Evolutionary conservation across 1,284 basidiomycete species (phyloP).

Genomic region (Boletus holoroseus): DNA sequence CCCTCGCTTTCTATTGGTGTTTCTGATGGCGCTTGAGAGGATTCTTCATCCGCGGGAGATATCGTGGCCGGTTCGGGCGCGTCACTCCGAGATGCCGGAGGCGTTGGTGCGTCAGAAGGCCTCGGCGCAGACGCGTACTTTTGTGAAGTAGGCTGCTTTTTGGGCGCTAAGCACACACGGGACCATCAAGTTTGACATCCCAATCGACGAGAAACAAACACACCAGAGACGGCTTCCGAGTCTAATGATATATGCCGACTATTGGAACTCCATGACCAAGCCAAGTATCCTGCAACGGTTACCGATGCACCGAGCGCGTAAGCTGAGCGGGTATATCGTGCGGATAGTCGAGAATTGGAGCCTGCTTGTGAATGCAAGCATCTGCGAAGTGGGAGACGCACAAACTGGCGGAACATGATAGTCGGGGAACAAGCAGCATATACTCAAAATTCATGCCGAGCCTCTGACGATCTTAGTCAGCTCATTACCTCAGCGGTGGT

Average conservation of each 20-base stretch:
- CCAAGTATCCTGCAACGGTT: constrained; percentile 26
- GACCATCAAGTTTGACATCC: neutral
- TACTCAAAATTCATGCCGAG: constrained; percentile 24
- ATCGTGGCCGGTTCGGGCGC: constrained; percentile 2
- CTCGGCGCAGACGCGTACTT: constrained; percentile 2
- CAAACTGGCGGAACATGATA: constrained; percentile 37
- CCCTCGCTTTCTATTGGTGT: constrained; percentile 24
- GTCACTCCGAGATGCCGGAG: constrained; percentile 4
- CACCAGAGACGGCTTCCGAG: constrained; percentile 26
- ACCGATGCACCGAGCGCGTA: constrained; percentile 30
- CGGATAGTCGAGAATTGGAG: constrained; percentile 9
- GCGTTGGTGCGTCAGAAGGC: constrained; percentile 12
- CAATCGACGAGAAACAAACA: constrained; percentile 6
- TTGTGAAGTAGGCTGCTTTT: constrained; percentile 9
- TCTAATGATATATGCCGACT: constrained; percentile 27
- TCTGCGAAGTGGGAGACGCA: constrained; percentile 31
- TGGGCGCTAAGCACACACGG: constrained; percentile 11
- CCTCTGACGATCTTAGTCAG: constrained; percentile 21
- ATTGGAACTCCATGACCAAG: constrained; percentile 26
- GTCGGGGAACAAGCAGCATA: constrained; percentile 5
- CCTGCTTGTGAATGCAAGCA: constrained; percentile 27
- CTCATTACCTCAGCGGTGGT: constrained; percentile 1
- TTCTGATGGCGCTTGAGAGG: constrained; percentile 7
- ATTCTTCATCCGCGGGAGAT: constrained; percentile 1
- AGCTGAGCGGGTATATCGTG: constrained; percentile 19